Evolutionary conservation across 257 asterid species (phyloP).

Genomic region (Agastache rugosa): DNA sequence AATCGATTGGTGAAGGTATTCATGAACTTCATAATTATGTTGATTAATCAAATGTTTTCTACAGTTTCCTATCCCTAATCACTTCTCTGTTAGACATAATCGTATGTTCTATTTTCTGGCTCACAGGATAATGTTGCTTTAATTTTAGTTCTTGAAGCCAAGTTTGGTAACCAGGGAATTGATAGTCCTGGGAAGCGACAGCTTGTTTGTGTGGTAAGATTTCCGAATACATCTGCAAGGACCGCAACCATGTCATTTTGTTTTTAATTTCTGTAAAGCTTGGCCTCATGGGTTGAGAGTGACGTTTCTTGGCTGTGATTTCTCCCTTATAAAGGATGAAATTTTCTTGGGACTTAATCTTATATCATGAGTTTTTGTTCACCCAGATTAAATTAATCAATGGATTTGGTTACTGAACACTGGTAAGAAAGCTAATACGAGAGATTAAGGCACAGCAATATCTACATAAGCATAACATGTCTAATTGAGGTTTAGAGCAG

Average conservation of each 20-base stretch:
- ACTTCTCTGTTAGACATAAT: neutral
- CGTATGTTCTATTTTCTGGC: constrained; percentile 30
- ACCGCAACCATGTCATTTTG: neutral
- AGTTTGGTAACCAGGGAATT: constrained; percentile 77
- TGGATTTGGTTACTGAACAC: neutral
- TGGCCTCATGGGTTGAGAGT: neutral
- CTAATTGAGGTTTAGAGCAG: neutral
- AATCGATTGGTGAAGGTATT: constrained; percentile 86
- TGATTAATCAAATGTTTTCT: constrained; percentile 8
- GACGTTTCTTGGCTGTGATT: neutral
- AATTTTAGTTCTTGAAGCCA: constrained; percentile 91
- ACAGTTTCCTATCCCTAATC: constrained; percentile 9
- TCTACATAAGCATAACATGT: neutral
- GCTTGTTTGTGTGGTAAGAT: constrained; percentile 96
- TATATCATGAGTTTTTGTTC: neutral
- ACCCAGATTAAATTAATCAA: neutral
- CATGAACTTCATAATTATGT: constrained; percentile 2
- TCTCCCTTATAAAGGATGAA: neutral
- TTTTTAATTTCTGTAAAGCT: neutral
- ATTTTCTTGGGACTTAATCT: neutral
- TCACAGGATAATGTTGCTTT: constrained; percentile 90
- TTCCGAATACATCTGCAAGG: constrained; percentile 17
- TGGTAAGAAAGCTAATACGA: neutral
- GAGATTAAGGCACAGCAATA: neutral
- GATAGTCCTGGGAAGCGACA: constrained; percentile 91